Evolutionary conservation across 2,329 filamentous ascomycete genomes (phyloP).

Genomic region (Colletotrichum liriopes): DNA sequence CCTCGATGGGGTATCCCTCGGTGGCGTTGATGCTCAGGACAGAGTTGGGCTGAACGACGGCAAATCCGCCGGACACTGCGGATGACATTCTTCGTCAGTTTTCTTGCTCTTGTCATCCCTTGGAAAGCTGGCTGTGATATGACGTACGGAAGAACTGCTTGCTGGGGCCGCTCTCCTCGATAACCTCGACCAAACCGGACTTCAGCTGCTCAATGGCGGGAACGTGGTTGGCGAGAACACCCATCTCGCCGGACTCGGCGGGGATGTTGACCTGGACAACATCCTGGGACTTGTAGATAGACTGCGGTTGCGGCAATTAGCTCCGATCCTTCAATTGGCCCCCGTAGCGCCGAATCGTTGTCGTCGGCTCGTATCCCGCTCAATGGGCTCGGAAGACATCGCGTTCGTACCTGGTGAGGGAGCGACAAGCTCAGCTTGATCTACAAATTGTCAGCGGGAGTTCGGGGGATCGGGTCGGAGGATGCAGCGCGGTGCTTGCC

Average conservation of each 20-base stretch:
- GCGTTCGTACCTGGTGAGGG: slow-evolving; percentile 91
- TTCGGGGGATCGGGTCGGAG: slow-evolving; percentile 46
- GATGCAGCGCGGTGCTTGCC: slow-evolving; percentile 60
- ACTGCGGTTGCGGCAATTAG: slow-evolving; percentile 73
- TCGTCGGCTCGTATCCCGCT: slow-evolving; percentile 23
- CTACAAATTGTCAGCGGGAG: slow-evolving; percentile 58
- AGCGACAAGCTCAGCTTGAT: slow-evolving; percentile 99
- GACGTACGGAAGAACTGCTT: slow-evolving; percentile 99
- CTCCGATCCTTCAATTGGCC: slow-evolving; percentile 50
- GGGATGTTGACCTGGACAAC: slow-evolving; percentile 98
- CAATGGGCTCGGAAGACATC: slow-evolving; percentile 27
- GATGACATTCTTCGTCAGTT: slow-evolving; percentile 37
- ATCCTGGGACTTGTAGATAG: slow-evolving; percentile 78
- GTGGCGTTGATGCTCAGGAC: slow-evolving; percentile 98
- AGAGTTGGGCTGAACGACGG: slow-evolving; percentile 95
- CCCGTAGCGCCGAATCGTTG: slow-evolving; percentile 11
- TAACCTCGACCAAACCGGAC: slow-evolving; percentile 93
- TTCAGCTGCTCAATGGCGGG: slow-evolving; percentile 99
- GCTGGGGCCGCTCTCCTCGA: slow-evolving; percentile 89
- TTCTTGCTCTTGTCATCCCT: slow-evolving; percentile 30
- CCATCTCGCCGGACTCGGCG: slow-evolving; percentile 98
- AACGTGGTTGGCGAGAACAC: slow-evolving; percentile 99
- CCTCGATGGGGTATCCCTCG: slow-evolving; percentile 94
- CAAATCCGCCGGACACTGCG: slow-evolving; percentile 95
- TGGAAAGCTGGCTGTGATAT: slow-evolving; percentile 41